Evolutionary conservation across 2,329 filamentous ascomycete species (phyloP).

Genomic region (Fusarium illudens): DNA sequence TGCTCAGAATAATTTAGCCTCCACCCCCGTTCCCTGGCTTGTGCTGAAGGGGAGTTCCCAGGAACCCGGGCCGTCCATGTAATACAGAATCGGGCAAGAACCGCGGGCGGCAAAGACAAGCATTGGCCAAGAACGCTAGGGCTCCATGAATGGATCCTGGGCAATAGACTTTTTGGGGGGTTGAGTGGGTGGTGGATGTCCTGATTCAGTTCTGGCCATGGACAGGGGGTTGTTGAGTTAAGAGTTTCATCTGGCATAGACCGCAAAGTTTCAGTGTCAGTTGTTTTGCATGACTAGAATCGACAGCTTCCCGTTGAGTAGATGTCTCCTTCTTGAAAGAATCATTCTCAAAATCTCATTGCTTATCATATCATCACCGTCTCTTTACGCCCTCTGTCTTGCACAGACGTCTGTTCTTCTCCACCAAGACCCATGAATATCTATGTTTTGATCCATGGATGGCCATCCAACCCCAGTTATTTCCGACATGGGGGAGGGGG

Average conservation of each 20-base stretch:
- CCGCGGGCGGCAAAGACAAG: conserved; percentile 1
- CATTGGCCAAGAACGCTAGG: conserved; percentile 6
- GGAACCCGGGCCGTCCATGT: background rate
- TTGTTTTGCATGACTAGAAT: background rate
- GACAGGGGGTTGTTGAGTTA: background rate
- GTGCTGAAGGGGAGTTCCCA: background rate
- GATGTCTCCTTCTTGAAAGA: background rate
- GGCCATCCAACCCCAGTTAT: conserved; percentile 24
- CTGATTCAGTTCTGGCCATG: background rate
- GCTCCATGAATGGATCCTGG: background rate
- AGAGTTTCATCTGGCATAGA: background rate
- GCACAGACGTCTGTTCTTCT: background rate
- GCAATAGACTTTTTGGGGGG: background rate
- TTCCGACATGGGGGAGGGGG: conserved; percentile 22
- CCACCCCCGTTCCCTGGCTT: background rate
- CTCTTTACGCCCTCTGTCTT: background rate
- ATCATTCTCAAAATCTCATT: background rate
- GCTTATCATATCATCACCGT: background rate
- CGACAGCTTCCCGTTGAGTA: background rate
- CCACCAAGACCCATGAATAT: background rate
- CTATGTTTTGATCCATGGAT: background rate
- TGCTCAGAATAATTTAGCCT: background rate
- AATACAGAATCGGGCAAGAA: background rate
- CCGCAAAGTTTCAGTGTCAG: background rate
- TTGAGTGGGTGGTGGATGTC: background rate